phyloP scores from a whole-genome alignment of 345 rosid species.

The thale cress (Arabidopsis thaliana) region TAIR10.1 NC_003071.7:17366001-17366500 shows the following conservation, averaged over 20 bases:
- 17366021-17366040: too few relatives aligned
- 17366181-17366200: neutral
- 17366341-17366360: neutral
- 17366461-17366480: neutral
- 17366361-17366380: neutral
- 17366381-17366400: constrained; percentile 15
- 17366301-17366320: constrained; percentile 27
- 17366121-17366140: too few relatives aligned
- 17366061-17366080: too few relatives aligned
- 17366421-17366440: too few relatives aligned
- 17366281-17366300: constrained; percentile 23
- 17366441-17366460: neutral
- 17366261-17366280: constrained; percentile 28
- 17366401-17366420: constrained; percentile 12
- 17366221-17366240: constrained; percentile 15
- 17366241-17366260: constrained; percentile 14
- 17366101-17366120: too few relatives aligned
- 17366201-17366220: neutral
- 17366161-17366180: too few relatives aligned
- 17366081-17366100: too few relatives aligned
- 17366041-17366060: too few relatives aligned
- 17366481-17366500: neutral
- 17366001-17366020: too few relatives aligned
- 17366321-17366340: constrained; percentile 43
- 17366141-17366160: too few relatives aligned